Evolutionary conservation across 495 filamentous ascomycete species (phyloP).

Genomic region (Penicillium simplicissimum): DNA sequence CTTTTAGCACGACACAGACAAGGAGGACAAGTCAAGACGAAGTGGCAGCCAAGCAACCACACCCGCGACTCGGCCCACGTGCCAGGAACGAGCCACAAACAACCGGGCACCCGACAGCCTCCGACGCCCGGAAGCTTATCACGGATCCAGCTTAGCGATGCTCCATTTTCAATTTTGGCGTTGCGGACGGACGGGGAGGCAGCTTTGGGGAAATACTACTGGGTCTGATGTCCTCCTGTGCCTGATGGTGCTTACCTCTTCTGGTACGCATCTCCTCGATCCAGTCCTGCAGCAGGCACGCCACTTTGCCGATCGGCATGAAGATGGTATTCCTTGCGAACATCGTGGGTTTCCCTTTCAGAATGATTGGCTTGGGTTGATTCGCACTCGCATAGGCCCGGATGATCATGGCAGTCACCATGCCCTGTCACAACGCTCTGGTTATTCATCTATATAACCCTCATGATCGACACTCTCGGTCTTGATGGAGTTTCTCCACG

Average conservation of each 20-base stretch:
- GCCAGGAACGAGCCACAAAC: constrained; percentile 2
- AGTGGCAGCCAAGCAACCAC: constrained; percentile 2
- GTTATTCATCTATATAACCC: constrained; percentile 8
- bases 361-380: constrained; percentile 15
- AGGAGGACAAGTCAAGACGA: not conserved
- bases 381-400: not conserved
- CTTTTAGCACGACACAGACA: not conserved
- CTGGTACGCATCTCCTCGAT: not conserved
- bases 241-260: not conserved
- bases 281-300: not conserved
- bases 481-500: not conserved
- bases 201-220: not conserved
- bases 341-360: constrained; percentile 17
- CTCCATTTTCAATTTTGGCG: not conserved
- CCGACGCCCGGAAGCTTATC: constrained; percentile 7
- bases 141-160: not conserved
- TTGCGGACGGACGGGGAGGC: not conserved
- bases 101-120: not conserved
- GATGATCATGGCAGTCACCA: not conserved
- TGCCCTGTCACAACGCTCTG: not conserved
- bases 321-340: constrained; percentile 4
- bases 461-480: not conserved
- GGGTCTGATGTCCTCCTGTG: not conserved
- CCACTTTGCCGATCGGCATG: constrained; percentile 8
- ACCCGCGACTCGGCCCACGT: constrained; percentile 1